phyloP scores from a whole-genome alignment of 2,329 filamentous ascomycete genomes.

The Cladosporium colombiae region DNA sequence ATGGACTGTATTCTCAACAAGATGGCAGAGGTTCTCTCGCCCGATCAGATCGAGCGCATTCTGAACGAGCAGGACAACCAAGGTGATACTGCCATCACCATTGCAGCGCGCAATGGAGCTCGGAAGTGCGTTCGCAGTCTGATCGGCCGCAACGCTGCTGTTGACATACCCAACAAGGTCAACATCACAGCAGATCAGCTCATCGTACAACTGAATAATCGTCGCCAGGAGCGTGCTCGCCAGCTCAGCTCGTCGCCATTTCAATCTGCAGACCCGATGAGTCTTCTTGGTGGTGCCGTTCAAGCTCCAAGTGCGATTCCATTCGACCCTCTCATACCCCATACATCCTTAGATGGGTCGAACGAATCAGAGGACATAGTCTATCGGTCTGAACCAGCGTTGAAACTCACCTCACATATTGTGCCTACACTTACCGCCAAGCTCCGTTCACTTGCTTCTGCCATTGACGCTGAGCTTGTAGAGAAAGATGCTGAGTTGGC shows the following conservation, averaged over 20 bases:
- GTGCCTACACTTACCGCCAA: slow-evolving; percentile 55
- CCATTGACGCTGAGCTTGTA: slow-evolving; percentile 72
- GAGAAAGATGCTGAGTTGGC: slow-evolving; percentile 63
- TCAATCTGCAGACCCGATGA: slow-evolving; percentile 25
- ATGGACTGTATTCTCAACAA: slow-evolving; percentile 87
- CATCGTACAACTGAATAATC: slow-evolving; percentile 70
- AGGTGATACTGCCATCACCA: slow-evolving; percentile 87
- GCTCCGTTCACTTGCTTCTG: slow-evolving; percentile 44
- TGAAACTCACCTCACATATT: slow-evolving; percentile 65
- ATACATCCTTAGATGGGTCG: slow-evolving; percentile 26
- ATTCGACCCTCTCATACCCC: slow-evolving; percentile 32
- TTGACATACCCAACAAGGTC: slow-evolving; percentile 78
- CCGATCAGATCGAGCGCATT: slow-evolving; percentile 73
- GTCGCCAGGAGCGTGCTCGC: slow-evolving; percentile 62
- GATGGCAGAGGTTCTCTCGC: slow-evolving; percentile 74
- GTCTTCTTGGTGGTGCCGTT: slow-evolving; percentile 29
- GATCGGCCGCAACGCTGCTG: slow-evolving; percentile 75
- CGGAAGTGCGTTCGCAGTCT: slow-evolving; percentile 70
- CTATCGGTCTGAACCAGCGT: slow-evolving; percentile 49
- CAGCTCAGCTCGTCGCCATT: slow-evolving; percentile 73
- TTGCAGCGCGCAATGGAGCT: slow-evolving; percentile 82
- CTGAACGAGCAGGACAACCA: slow-evolving; percentile 81
- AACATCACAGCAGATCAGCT: slow-evolving; percentile 83
- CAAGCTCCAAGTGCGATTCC: slow-evolving; percentile 28
- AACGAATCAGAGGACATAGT: slow-evolving; percentile 35